Conservation (phyloP, 805 yeast genomes). For the Blastobotrys muscicola region DNA sequence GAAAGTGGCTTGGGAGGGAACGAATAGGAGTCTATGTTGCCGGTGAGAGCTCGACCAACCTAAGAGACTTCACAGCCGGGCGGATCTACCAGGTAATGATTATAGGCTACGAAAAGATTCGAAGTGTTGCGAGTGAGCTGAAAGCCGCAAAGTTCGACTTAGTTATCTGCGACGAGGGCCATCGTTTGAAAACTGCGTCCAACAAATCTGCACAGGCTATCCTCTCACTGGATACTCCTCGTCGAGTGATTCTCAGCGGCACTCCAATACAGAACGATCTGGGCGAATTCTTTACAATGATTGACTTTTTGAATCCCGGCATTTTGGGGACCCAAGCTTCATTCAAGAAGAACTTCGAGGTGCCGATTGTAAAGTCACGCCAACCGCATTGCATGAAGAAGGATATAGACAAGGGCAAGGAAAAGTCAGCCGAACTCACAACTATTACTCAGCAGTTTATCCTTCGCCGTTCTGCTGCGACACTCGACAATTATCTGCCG, state of each 20-base stretch:
- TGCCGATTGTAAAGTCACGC: constrained; percentile 65
- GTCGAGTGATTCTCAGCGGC: constrained; percentile 66
- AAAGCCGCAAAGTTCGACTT: constrained; percentile 42
- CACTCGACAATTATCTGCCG: constrained; percentile 50
- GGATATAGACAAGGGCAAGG: constrained; percentile 48
- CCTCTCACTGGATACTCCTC: constrained; percentile 42
- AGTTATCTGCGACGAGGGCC: constrained; percentile 92
- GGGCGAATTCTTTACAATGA: constrained; percentile 67
- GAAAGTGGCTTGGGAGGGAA: constrained; percentile 72
- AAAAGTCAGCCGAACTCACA: constrained; percentile 53
- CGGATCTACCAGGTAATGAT: constrained; percentile 74
- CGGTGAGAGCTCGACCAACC: constrained; percentile 42
- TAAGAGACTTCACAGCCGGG: constrained; percentile 50
- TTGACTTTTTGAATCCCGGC: constrained; percentile 80
- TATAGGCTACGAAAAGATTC: constrained; percentile 81
- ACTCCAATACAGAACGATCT: constrained; percentile 93
- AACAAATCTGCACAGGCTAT: constrained; percentile 65
- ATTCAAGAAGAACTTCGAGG: constrained; percentile 42
- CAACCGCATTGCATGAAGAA: constrained; percentile 48
- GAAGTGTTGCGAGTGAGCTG: constrained; percentile 34
- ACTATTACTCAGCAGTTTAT: constrained; percentile 55
- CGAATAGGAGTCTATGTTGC: constrained; percentile 58
- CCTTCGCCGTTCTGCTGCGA: constrained; percentile 59
- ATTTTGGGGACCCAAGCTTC: constrained; percentile 52
- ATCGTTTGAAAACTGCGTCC: constrained; percentile 65